These are phyloP conservation scores for Coccomyxa subellipsoidea DNA, from an alignment of 163 green algal genomes.

Conservation along the genomic window DNA sequence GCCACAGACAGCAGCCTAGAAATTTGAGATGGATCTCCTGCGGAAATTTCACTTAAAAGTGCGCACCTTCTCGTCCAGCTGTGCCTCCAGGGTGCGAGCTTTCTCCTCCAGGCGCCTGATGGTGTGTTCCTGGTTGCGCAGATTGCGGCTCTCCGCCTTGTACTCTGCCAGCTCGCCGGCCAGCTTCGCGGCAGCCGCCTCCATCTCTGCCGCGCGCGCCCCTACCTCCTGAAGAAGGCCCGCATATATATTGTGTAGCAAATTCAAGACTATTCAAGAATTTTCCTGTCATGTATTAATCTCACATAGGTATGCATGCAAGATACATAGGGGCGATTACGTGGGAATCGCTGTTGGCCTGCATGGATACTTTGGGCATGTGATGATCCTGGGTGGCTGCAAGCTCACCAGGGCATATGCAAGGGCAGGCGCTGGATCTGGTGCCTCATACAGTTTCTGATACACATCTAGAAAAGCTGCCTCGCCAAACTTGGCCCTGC, in stretches of 20 bases:
- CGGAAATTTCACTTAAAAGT: too few species aligned
- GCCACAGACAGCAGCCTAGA: too few species aligned
- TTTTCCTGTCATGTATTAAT: too few species aligned
- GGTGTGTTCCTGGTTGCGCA: constrained; percentile 82
- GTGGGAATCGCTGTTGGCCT: too few species aligned
- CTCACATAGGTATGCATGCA: too few species aligned
- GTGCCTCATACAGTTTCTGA: constrained; percentile 87
- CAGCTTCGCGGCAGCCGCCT: constrained; percentile 58
- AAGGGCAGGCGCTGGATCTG: constrained; percentile 77
- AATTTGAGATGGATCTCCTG: too few species aligned
- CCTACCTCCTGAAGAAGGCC: constrained; percentile 43
- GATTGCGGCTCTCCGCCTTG: constrained; percentile 67
- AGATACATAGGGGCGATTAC: too few species aligned
- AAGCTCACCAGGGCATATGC: constrained; percentile 38
- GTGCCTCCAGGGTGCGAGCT: constrained; percentile 58
- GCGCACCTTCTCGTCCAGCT: constrained; percentile 58
- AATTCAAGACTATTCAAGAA: too few species aligned
- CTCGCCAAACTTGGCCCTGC: constrained; percentile 66
- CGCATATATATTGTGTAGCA: too few species aligned
- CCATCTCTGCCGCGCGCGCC: constrained; percentile 48
- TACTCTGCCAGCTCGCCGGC: constrained; percentile 78
- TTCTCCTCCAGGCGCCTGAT: constrained; percentile 81
- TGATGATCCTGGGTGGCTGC: not conserved
- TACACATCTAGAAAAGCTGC: constrained; percentile 86
- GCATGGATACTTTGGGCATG: too few species aligned